Percentiles rank a stretch among this genome's conserved stretches.
These are phyloP conservation scores for Pseudocercospora pini-densiflorae DNA, from an alignment of 2,329 filamentous ascomycete genomes.

Conservation along the genomic window DNA sequence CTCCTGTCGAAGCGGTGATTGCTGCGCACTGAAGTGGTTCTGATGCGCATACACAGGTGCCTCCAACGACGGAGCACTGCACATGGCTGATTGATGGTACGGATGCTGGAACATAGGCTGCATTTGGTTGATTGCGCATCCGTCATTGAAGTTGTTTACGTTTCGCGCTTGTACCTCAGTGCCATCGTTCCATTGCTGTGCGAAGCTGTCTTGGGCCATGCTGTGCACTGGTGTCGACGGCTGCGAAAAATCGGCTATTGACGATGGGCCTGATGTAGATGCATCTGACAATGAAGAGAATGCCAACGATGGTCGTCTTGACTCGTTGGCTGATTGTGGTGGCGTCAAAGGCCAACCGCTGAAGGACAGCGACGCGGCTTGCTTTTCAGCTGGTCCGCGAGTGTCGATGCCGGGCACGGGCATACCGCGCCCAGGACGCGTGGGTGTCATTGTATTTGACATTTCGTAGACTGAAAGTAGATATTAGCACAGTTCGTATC, in stretches of 20 bases:
- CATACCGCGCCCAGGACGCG: conserved; percentile 31
- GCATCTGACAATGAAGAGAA: conserved; percentile 30
- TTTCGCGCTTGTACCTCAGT: conserved; percentile 20
- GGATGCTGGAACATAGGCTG: conserved; percentile 18
- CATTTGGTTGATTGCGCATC: conserved; percentile 17
- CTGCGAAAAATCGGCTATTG: conserved; percentile 30
- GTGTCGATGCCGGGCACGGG: conserved; percentile 35
- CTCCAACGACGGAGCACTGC: neutral
- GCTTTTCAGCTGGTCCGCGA: conserved; percentile 20
- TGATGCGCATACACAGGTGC: neutral
- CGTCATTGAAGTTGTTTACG: conserved; percentile 5
- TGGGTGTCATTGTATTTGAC: conserved; percentile 33
- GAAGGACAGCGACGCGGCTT: conserved; percentile 21
- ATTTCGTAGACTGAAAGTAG: conserved; percentile 30
- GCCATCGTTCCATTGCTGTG: conserved; percentile 25
- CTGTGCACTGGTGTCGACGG: conserved; percentile 32
- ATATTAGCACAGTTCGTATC: conserved; percentile 13
- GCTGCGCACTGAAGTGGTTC: neutral
- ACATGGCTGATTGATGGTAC: conserved; percentile 10
- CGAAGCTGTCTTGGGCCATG: conserved; percentile 20
- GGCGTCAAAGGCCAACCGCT: conserved; percentile 34
- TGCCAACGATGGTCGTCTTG: conserved; percentile 33
- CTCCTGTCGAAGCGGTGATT: conserved; percentile 14
- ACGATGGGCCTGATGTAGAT: conserved; percentile 28
- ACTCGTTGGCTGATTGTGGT: conserved; percentile 36